Base-by-base conservation (phyloP, 768 basidiomycete genomes). In the Hypholoma sublateritium region DNA sequence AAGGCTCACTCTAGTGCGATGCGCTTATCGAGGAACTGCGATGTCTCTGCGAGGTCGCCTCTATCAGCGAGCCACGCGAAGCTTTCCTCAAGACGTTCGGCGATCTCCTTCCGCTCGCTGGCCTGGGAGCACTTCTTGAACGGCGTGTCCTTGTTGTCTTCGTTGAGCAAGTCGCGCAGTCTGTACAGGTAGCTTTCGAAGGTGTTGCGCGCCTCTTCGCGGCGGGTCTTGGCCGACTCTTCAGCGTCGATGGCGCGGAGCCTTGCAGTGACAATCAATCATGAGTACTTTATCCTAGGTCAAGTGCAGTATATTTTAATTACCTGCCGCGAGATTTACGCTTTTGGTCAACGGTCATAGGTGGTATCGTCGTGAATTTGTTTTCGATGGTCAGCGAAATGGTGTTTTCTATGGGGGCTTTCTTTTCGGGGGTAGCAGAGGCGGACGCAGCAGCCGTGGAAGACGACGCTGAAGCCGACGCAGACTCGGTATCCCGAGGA, bases 131-230 rank as follows among this genome's bases (percentile, higher is more conserved):
- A 95, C 66, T 91, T 88, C 71, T 85, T 85, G 74, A 98, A 91
- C 2, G 93, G 90, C 6, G 87, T 84, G 7, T 85, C 80, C 4
- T 73, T 63, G 62, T 83, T 82, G 11, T 83, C 81, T 37, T 89
- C 85, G 28, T 83, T 80, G 28, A 98, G 76, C 9, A 96, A 78
- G 66, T 94, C 94, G 19, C 92, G 87, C 34, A 97, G 73, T 58
- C 88, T 83, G 75, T 99, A 99, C n/a, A 98, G 72, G 68, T 97
- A 97, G 32, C 88, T 85, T 71, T 99, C 97, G 50, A 99, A 84
- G 22, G 82, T 79, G 72, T 99, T 99, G 28, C 89, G 81, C 2
- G 93, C 93, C 69, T 98, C 97, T 65, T 95, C 95, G 32, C 86
- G 86, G 52, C 85, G 84, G 32, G 77, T 79, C 69, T 92, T 93